These are phyloP conservation scores for Aspergillus sp. DNA, from an alignment of 2,329 filamentous ascomycete species.

Conservation along the genomic window DNA sequence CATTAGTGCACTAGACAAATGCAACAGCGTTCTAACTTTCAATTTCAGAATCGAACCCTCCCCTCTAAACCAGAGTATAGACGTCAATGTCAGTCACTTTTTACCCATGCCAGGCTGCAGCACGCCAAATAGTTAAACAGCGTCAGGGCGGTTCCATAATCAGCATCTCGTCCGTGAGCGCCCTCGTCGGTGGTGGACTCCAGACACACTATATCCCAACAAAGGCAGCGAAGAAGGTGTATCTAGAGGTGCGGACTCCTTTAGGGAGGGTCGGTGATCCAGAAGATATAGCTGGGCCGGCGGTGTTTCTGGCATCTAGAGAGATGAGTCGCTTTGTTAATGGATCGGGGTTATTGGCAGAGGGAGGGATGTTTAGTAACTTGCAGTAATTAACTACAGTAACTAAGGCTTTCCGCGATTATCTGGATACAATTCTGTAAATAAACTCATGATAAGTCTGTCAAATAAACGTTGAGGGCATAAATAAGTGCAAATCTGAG, in stretches of 20 bases:
- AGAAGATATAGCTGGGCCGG: constrained; percentile 74
- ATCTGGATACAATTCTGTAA: no score
- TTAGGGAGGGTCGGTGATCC: constrained; percentile 70
- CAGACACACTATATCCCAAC: constrained; percentile 88
- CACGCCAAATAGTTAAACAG: constrained; percentile 76
- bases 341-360: constrained; percentile 79
- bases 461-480: no score
- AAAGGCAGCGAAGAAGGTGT: constrained; percentile 75
- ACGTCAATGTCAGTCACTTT: constrained; percentile 86
- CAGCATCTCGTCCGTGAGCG: constrained; percentile 43
- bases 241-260: constrained; percentile 81
- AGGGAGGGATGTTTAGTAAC: constrained; percentile 88
- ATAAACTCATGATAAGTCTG: no score
- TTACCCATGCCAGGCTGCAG: constrained; percentile 81
- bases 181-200: constrained; percentile 63
- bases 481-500: no score
- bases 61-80: constrained; percentile 69
- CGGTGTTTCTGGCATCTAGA: constrained; percentile 78
- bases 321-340: constrained; percentile 78
- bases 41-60: constrained; percentile 60
- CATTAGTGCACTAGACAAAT: not conserved
- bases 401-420: no score
- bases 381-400: constrained; percentile 57
- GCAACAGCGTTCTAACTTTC: not conserved
- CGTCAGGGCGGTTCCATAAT: constrained; percentile 74